These are phyloP conservation scores for Cryptosporidium parvum DNA, from an alignment of 169 alveolate species.

Conservation along the genomic window DNA sequence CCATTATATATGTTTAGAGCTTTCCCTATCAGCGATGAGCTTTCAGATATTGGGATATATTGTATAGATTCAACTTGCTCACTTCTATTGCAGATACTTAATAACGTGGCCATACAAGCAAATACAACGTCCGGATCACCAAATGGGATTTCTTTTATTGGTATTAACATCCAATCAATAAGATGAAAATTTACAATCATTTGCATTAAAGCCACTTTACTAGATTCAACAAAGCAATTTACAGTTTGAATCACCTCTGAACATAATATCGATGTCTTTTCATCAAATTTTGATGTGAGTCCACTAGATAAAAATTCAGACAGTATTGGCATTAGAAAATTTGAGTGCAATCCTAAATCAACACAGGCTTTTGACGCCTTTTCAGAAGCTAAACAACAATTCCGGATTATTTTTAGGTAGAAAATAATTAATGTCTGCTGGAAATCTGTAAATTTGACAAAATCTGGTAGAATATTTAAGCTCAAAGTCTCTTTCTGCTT, in stretches of 20 bases:
- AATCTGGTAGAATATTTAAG: constrained; percentile 47
- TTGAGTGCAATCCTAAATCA: constrained; percentile 68
- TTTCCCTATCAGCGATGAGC: constrained; percentile 17
- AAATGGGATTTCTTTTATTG: constrained; percentile 67
- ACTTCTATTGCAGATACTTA: constrained; percentile 36
- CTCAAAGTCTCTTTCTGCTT: constrained; percentile 39
- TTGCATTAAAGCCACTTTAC: constrained; percentile 40
- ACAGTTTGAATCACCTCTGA: constrained; percentile 55
- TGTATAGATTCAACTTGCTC: constrained; percentile 53
- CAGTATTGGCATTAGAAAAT: constrained; percentile 55
- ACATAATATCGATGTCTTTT: constrained; percentile 44
- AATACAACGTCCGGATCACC: constrained; percentile 60
- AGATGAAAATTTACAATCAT: constrained; percentile 66
- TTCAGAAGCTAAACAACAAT: constrained; percentile 60
- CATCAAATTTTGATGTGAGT: constrained; percentile 26
- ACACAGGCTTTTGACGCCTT: constrained; percentile 39
- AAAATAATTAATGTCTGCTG: constrained; percentile 33
- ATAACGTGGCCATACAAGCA: constrained; percentile 29
- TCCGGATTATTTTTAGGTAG: constrained; percentile 44
- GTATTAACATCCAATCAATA: constrained; percentile 68
- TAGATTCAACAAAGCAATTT: constrained; percentile 35
- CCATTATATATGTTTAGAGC: constrained; percentile 32
- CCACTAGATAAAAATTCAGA: constrained; percentile 53
- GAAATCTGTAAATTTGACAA: constrained; percentile 52
- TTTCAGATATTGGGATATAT: constrained; percentile 24